Percentiles rank a stretch among this genome's conserved stretches.
These are phyloP conservation scores for Sonneratia caseolaris DNA, from an alignment of 345 rosid species.

Conservation along the genomic window DNA sequence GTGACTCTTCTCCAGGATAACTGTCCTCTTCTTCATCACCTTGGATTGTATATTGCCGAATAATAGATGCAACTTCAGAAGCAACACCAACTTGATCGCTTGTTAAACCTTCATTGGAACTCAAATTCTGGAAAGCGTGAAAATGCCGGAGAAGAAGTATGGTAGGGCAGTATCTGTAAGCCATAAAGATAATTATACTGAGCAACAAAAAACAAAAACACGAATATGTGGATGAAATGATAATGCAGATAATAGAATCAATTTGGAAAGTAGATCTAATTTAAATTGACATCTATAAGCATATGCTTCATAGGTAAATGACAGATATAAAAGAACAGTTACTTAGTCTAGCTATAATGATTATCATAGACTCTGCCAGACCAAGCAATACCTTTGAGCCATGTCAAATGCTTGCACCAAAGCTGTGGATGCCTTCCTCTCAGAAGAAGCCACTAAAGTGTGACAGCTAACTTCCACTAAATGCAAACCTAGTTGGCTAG, in stretches of 20 bases:
- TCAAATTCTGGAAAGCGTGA: conserved; percentile 69
- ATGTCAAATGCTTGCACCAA: conserved; percentile 74
- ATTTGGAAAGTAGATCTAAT: background rate
- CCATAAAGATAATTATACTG: conserved; percentile 16
- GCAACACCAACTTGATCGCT: conserved; percentile 68
- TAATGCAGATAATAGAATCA: background rate
- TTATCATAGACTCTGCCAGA: conserved; percentile 10
- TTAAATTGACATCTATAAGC: background rate
- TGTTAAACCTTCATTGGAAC: conserved; percentile 54
- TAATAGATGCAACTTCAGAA: conserved; percentile 78
- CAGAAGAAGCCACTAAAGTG: conserved; percentile 61
- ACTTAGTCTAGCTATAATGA: background rate
- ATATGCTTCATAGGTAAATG: background rate
- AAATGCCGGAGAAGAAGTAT: conserved; percentile 88
- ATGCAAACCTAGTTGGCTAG: conserved; percentile 70
- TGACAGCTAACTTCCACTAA: conserved; percentile 93
- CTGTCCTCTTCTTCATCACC: conserved; percentile 36
- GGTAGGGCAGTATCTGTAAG: conserved; percentile 66
- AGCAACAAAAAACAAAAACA: conserved; percentile 3
- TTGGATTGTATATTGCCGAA: conserved; percentile 73
- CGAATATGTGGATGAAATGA: background rate
- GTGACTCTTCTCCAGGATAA: conserved; percentile 31
- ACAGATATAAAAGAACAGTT: background rate
- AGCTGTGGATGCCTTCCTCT: conserved; percentile 58
- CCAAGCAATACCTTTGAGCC: conserved; percentile 65